phyloP scores from a whole-genome alignment of 805 yeast genomes.

The Hanseniaspora clermontiae region DNA sequence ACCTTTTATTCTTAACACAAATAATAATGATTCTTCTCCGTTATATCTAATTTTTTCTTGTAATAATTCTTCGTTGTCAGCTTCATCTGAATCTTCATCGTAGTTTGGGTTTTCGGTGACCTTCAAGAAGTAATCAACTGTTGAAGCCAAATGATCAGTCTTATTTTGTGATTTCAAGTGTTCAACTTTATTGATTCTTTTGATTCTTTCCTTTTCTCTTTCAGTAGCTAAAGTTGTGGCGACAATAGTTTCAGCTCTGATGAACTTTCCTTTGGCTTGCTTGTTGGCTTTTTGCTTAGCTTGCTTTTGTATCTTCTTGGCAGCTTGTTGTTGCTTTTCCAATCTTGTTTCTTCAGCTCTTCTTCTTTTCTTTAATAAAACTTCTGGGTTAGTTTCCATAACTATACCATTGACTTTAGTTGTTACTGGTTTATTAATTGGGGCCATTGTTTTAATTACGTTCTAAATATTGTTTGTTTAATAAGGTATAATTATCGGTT shows the following conservation, averaged over 20 bases:
- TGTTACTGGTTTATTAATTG: slow-evolving; percentile 11
- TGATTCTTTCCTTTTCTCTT: slow-evolving; percentile 57
- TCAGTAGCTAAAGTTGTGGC: slow-evolving; percentile 51
- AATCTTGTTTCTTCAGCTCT: slow-evolving; percentile 60
- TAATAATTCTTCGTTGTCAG: slow-evolving; percentile 22
- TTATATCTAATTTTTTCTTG: slow-evolving; percentile 28
- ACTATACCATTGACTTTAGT: slow-evolving; percentile 12
- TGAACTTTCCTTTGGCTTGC: slow-evolving; percentile 39
- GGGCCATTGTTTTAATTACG: background rate
- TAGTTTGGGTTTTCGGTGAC: slow-evolving; percentile 20
- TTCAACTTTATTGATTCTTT: slow-evolving; percentile 47
- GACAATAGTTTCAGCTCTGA: slow-evolving; percentile 64
- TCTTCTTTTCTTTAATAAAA: slow-evolving; percentile 66
- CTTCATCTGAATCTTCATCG: slow-evolving; percentile 19
- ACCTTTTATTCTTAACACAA: slow-evolving; percentile 56
- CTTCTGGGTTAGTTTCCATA: slow-evolving; percentile 59
- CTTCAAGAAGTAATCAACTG: slow-evolving; percentile 27
- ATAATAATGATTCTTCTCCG: slow-evolving; percentile 40
- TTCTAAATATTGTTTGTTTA: background rate
- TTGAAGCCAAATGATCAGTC: slow-evolving; percentile 22
- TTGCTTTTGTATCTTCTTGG: slow-evolving; percentile 36
- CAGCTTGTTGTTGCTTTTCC: slow-evolving; percentile 58
- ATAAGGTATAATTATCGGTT: background rate
- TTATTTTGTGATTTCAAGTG: slow-evolving; percentile 25
- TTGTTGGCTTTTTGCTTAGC: slow-evolving; percentile 34